A percentile compares a stretch with the other conserved stretches of the same genome.
Conservation (phyloP, 176 grass and related monocot genomes). For the Juncus inflexus region DNA sequence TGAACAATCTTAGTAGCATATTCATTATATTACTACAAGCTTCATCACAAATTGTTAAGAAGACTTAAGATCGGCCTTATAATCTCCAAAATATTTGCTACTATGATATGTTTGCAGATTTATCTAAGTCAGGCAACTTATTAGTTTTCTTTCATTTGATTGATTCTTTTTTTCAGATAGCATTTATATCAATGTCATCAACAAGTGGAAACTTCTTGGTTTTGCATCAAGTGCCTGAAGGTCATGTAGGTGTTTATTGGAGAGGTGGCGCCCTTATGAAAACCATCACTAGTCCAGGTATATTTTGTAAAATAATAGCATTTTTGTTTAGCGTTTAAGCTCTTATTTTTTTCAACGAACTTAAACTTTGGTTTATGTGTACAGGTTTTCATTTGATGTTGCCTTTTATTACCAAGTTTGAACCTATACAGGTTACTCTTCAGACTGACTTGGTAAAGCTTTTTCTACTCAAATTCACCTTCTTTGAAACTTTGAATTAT, state of each 20-base stretch:
- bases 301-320: background rate
- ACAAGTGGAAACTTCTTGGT: slow-evolving; percentile 32
- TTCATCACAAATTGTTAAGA: too few relatives aligned
- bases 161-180: slow-evolving; percentile 41
- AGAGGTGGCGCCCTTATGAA: slow-evolving; percentile 95
- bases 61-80: too few relatives aligned
- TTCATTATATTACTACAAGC: too few relatives aligned
- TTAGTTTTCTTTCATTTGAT: too few relatives aligned
- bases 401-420: slow-evolving; percentile 82
- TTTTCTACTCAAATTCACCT: background rate
- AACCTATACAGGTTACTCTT: slow-evolving; percentile 96
- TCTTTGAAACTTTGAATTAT: slow-evolving; percentile 3
- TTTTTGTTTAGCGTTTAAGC: slow-evolving; percentile 1
- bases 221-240: slow-evolving; percentile 98
- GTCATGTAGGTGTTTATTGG: slow-evolving; percentile 97
- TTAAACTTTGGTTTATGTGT: background rate
- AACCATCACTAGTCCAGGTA: slow-evolving; percentile 89
- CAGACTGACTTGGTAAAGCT: slow-evolving; percentile 81
- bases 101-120: too few relatives aligned
- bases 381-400: slow-evolving; percentile 96
- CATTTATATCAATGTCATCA: slow-evolving; percentile 47
- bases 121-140: too few relatives aligned
- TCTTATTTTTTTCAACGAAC: slow-evolving; percentile 16
- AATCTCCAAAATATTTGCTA: too few relatives aligned
- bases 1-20: too few relatives aligned